Evolutionary conservation across 352 stramenopile species (phyloP).

Genomic region (Globisporangium viniferum): DNA sequence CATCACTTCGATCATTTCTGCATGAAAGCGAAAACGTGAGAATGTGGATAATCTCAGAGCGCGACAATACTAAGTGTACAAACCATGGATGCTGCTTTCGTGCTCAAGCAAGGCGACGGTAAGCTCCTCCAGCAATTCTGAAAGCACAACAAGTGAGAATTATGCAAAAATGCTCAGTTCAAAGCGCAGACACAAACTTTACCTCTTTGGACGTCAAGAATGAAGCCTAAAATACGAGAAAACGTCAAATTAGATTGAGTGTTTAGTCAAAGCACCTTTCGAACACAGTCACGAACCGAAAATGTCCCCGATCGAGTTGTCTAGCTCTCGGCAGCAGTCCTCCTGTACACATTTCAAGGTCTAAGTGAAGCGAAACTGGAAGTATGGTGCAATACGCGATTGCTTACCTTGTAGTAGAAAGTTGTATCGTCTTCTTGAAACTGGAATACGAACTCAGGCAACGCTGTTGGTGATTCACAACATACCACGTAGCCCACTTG

Average conservation of each 20-base stretch:
- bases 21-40: conserved; percentile 5
- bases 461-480: conserved; percentile 59
- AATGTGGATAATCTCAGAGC: neutral
- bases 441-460: conserved; percentile 83
- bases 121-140: conserved; percentile 77
- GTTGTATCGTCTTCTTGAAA: conserved; percentile 86
- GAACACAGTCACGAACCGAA: conserved; percentile 39
- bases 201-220: conserved; percentile 81
- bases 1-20: conserved; percentile 73
- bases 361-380: neutral
- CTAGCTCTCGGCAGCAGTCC: conserved; percentile 71
- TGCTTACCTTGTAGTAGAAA: conserved; percentile 83
- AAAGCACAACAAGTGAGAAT: neutral
- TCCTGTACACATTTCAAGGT: conserved; percentile 33
- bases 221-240: conserved; percentile 46
- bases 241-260: neutral
- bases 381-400: neutral
- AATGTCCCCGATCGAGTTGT: conserved; percentile 79
- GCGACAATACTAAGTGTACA: neutral
- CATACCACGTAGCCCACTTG: conserved; percentile 87
- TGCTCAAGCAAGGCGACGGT: conserved; percentile 68
- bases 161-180: neutral
- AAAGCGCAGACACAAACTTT: neutral
- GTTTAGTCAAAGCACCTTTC: conserved; percentile 8
- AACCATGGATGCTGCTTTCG: conserved; percentile 68